These are phyloP conservation scores for Trichoderma polysporum DNA, from an alignment of 2,329 filamentous ascomycete species.

Conservation along the genomic window DNA sequence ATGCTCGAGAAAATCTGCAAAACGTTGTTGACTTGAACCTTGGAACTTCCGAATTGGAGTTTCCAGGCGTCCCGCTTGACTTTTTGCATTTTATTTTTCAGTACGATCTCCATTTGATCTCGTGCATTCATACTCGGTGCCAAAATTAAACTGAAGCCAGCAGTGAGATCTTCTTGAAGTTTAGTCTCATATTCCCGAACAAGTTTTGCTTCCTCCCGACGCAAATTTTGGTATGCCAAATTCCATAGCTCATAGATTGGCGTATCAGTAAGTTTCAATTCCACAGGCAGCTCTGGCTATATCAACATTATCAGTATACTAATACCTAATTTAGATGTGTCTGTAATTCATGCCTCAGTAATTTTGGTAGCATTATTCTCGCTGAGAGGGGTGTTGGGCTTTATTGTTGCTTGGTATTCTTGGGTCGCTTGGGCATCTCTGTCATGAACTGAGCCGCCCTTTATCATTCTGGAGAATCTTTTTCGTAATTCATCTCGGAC, in stretches of 20 bases:
- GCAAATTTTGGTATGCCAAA: background rate
- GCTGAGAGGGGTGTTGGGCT: background rate
- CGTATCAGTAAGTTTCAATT: background rate
- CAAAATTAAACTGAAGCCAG: background rate
- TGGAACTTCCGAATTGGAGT: background rate
- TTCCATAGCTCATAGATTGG: background rate
- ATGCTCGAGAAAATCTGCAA: background rate
- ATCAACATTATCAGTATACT: background rate
- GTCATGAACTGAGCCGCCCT: background rate
- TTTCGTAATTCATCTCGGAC: background rate
- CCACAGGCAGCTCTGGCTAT: background rate
- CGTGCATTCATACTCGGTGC: background rate
- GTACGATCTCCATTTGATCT: background rate
- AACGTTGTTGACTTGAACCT: background rate
- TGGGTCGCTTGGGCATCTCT: background rate
- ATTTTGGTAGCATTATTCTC: background rate
- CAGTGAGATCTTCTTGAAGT: background rate
- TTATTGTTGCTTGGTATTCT: background rate
- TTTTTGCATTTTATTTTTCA: background rate
- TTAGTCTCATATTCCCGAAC: background rate
- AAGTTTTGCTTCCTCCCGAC: background rate
- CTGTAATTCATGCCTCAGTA: background rate
- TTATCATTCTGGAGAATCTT: background rate
- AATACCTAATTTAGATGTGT: background rate
- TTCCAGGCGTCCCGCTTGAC: background rate